phyloP scores from a whole-genome alignment of 2,329 filamentous ascomycete species.

The Epichloe hybrida region DNA sequence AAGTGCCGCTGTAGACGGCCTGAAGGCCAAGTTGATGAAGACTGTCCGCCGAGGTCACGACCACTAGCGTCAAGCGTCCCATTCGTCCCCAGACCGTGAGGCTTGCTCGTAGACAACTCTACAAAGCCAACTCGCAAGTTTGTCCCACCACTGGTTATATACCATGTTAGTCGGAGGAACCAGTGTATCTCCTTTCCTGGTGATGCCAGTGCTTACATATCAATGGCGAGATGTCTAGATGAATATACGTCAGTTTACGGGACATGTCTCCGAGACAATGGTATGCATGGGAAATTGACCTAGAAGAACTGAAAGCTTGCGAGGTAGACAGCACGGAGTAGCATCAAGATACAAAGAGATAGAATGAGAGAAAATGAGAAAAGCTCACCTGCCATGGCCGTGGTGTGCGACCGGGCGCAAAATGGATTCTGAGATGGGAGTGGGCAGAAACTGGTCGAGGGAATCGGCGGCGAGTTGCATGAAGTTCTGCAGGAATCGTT shows the following conservation, averaged over 20 bases:
- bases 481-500: slow-evolving; percentile 34
- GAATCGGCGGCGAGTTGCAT: slow-evolving; percentile 37
- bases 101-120: slow-evolving; percentile 34
- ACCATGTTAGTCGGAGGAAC: neutral
- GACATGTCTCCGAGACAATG: neutral
- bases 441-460: slow-evolving; percentile 42
- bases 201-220: slow-evolving; percentile 38
- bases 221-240: slow-evolving; percentile 46
- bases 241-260: slow-evolving; percentile 4
- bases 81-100: neutral
- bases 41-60: neutral
- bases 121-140: slow-evolving; percentile 57
- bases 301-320: neutral
- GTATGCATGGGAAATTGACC: neutral
- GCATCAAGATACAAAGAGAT: neutral
- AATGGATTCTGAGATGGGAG: slow-evolving; percentile 47
- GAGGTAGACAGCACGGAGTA: neutral
- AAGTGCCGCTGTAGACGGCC: slow-evolving; percentile 41
- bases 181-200: slow-evolving; percentile 15
- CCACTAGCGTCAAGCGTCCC: slow-evolving; percentile 6
- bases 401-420: slow-evolving; percentile 31
- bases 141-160: slow-evolving; percentile 44
- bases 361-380: neutral
- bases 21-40: neutral
- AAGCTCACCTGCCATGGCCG: slow-evolving; percentile 35